Conservation (phyloP, 192 early-diverging fungal species). For the Coemansia sp. region DNA sequence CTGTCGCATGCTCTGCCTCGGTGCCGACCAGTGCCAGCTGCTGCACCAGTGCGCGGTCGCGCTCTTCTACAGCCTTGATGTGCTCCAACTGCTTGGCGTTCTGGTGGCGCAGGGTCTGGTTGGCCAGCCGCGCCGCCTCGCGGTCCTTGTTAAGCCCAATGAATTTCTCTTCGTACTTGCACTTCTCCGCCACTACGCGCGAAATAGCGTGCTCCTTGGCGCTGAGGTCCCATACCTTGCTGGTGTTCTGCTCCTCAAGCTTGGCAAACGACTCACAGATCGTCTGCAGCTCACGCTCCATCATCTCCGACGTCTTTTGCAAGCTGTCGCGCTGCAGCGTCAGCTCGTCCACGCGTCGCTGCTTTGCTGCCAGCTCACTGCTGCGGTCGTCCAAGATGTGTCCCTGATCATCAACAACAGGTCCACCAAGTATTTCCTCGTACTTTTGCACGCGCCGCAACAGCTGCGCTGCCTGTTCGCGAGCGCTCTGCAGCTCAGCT, state of each 20-base stretch:
- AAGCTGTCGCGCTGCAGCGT: slow-evolving; percentile 55
- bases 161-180: slow-evolving; percentile 84
- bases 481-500: slow-evolving; percentile 32
- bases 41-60: slow-evolving; percentile 63
- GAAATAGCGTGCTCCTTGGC: slow-evolving; percentile 77
- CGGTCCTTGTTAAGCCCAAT: slow-evolving; percentile 66
- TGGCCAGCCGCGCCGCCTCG: slow-evolving; percentile 61
- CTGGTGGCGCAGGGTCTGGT: slow-evolving; percentile 67
- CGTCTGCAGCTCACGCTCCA: slow-evolving; percentile 56
- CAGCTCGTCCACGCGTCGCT: slow-evolving; percentile 55
- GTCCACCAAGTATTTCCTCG: slow-evolving; percentile 39
- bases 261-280: slow-evolving; percentile 65
- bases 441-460: slow-evolving; percentile 44
- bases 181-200: slow-evolving; percentile 77
- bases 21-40: slow-evolving; percentile 68
- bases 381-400: slow-evolving; percentile 6
- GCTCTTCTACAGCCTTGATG: slow-evolving; percentile 75
- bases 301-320: slow-evolving; percentile 53
- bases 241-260: slow-evolving; percentile 80
- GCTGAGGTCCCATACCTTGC: slow-evolving; percentile 72
- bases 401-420: slow-evolving; percentile 23
- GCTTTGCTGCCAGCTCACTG: slow-evolving; percentile 43
- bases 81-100: slow-evolving; percentile 83
- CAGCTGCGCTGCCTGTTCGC: slow-evolving; percentile 20
- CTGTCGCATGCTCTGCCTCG: slow-evolving; percentile 58